Percentiles rank a stretch among this genome's conserved stretches.
Evolutionary conservation across 179 eudicot species (phyloP).

Genomic region (Patellifolia procumbens): DNA sequence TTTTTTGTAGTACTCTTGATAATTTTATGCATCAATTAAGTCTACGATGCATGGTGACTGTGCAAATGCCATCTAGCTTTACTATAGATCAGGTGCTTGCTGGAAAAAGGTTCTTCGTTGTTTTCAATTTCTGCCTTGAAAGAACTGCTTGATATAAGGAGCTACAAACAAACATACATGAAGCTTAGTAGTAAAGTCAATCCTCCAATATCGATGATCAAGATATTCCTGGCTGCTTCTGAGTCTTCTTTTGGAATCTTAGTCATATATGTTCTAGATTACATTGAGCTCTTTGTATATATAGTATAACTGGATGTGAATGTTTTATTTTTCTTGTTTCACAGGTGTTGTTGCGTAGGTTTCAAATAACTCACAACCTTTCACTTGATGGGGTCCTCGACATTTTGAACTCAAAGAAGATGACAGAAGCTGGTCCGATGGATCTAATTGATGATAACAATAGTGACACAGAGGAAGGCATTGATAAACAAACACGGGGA

Average conservation of each 20-base stretch:
- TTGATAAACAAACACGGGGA: constrained; percentile 67
- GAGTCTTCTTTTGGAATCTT: neutral
- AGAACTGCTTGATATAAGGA: neutral
- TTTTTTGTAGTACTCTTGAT: neutral
- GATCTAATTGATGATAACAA: constrained; percentile 80
- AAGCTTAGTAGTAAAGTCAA: neutral
- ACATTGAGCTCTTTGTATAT: neutral
- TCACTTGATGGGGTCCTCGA: constrained; percentile 96
- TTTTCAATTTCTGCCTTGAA: neutral
- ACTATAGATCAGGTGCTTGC: neutral
- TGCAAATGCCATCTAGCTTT: neutral
- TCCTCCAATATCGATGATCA: neutral
- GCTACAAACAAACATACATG: neutral
- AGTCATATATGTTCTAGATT: neutral
- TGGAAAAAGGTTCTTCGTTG: neutral
- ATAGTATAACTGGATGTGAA: constrained; percentile 1
- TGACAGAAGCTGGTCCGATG: constrained; percentile 96
- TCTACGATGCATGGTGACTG: neutral
- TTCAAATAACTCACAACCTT: constrained; percentile 87
- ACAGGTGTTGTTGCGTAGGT: constrained; percentile 85
- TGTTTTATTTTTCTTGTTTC: constrained; percentile 8
- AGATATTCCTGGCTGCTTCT: neutral
- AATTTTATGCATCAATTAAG: neutral
- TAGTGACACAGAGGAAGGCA: constrained; percentile 84
- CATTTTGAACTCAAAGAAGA: constrained; percentile 83